A percentile compares a stretch with the other conserved stretches of the same genome.
phyloP scores from a whole-genome alignment of 495 filamentous ascomycete genomes.

The Hyphodiscus hymeniophilus region DNA sequence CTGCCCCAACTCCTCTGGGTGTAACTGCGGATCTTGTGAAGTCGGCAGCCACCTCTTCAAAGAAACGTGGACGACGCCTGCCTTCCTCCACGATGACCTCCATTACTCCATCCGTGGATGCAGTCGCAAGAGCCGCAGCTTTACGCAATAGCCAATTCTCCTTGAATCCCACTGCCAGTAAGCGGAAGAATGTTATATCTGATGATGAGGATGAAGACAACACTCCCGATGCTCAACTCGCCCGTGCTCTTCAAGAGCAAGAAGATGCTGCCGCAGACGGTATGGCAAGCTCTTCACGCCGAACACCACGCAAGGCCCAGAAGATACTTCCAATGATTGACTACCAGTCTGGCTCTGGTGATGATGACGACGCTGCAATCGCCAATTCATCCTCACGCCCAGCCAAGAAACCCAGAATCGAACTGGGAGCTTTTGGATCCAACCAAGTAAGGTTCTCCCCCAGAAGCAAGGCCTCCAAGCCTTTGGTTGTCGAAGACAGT shows the following conservation, averaged over 20 bases:
- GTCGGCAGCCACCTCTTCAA: constrained; percentile 8
- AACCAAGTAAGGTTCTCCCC: constrained; percentile 13
- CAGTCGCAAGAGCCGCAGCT: constrained; percentile 31
- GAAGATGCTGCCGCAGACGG: constrained; percentile 21
- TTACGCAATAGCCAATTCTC: constrained; percentile 34
- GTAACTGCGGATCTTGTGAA: constrained; percentile 13
- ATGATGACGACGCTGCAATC: constrained; percentile 14
- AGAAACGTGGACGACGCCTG: constrained; percentile 13
- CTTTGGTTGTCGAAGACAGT: background rate
- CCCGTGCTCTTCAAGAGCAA: constrained; percentile 29
- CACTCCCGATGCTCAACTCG: constrained; percentile 26
- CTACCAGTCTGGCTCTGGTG: constrained; percentile 6
- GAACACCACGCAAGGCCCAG: constrained; percentile 14
- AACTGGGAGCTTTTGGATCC: constrained; percentile 20
- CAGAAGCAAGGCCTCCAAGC: constrained; percentile 1
- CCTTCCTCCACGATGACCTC: background rate
- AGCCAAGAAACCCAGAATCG: constrained; percentile 24
- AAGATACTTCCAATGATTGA: constrained; percentile 18
- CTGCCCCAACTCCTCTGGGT: constrained; percentile 45
- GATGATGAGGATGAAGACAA: constrained; percentile 27
- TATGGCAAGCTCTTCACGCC: constrained; percentile 13
- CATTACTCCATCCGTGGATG: constrained; percentile 26
- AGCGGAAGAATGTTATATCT: constrained; percentile 18
- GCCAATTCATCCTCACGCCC: constrained; percentile 9
- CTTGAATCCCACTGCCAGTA: constrained; percentile 17